Evolutionary conservation across 2,329 filamentous ascomycete species (phyloP).

Genomic region (Colletotrichum cereale): DNA sequence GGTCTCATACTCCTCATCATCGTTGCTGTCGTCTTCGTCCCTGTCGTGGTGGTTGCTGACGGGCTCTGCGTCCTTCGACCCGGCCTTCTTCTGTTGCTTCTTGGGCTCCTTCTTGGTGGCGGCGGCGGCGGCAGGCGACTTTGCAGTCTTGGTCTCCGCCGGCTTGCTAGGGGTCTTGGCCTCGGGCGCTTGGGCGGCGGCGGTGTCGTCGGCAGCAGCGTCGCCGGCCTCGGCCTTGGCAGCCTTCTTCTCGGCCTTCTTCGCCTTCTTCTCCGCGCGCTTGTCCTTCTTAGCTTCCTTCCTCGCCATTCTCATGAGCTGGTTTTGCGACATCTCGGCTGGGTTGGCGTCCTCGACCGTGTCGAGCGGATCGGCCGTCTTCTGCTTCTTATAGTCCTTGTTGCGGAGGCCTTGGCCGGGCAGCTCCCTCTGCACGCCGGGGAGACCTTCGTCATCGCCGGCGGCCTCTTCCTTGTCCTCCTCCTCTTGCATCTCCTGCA

Average conservation of each 20-base stretch:
- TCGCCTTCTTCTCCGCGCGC: slow-evolving; percentile 63
- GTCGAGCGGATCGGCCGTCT: slow-evolving; percentile 49
- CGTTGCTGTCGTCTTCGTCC: slow-evolving; percentile 23
- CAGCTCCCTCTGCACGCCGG: slow-evolving; percentile 69
- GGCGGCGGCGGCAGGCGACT: slow-evolving; percentile 45
- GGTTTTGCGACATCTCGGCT: slow-evolving; percentile 41
- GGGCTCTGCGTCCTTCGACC: slow-evolving; percentile 42
- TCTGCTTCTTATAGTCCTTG: slow-evolving; percentile 66
- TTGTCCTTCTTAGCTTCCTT: slow-evolving; percentile 51
- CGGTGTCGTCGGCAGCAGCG: slow-evolving; percentile 52
- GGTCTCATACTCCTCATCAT: slow-evolving; percentile 38
- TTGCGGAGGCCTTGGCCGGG: slow-evolving; percentile 74
- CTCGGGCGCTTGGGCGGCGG: slow-evolving; percentile 50
- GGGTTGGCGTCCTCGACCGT: slow-evolving; percentile 39
- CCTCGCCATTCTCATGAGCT: slow-evolving; percentile 41
- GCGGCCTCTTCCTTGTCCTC: slow-evolving; percentile 52
- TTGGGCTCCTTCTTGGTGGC: slow-evolving; percentile 57
- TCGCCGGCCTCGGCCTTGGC: slow-evolving; percentile 43
- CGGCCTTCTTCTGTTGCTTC: slow-evolving; percentile 51
- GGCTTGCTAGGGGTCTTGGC: slow-evolving; percentile 68
- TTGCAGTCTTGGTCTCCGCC: slow-evolving; percentile 63
- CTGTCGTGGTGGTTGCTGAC: slow-evolving; percentile 34
- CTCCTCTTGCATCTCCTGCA: slow-evolving; percentile 71
- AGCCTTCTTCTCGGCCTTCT: slow-evolving; percentile 45
- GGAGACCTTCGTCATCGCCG: slow-evolving; percentile 61